Base-by-base conservation (phyloP, 306 rosid genomes). In the Potentilla sterilis region DNA sequence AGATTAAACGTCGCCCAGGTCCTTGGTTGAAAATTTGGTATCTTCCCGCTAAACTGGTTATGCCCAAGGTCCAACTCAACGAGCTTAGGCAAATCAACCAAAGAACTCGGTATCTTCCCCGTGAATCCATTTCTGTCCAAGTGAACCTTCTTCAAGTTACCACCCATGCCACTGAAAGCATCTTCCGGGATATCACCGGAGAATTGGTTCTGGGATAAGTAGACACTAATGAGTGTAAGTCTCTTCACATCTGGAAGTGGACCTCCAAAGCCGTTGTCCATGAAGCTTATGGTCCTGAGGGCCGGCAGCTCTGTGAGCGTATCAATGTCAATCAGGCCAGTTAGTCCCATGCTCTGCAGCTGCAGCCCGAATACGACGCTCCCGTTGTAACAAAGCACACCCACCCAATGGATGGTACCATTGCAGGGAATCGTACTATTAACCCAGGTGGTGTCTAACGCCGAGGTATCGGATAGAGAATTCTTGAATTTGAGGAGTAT, bases 101-200 rank as follows among this genome's bases (percentile, higher is more conserved):
- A 78, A 40, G 97, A 95, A 1, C 19, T 61, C 11, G 97, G 99
- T 80, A 92, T 77, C 32, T 62, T 78, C 48, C 97, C 97, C 1
- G 68, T 51, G 57, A 92, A 89, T 13, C 5, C 75, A 81, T 92
- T 95, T 58, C 70, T 71, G 1, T 77, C 88, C 88, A 95, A 79
- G 67, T 81, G 62, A 11, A 95, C 73, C 35, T 81, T 90, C 86
- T 58, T 80, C 62, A 95, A 73, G 4, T 82, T 32, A 38, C 19
- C 7, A 3, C 1, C 70, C 89, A 92, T 85, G 4, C 90, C 93
- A 2, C 73, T 78, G 77, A 95, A 95, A 49, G 85, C 88, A 55
- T 85, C 86, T 6, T 78, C 88, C 0, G 46, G 46, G 37, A 95
- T 86, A 24, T 79, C 85, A 19, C 96, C 97, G 6, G 89, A 83